Evolutionary conservation across 768 basidiomycete genomes (phyloP), one percentile per base, ranked within the genome.

Genomic region (Pleurotus pulmonarius): DNA sequence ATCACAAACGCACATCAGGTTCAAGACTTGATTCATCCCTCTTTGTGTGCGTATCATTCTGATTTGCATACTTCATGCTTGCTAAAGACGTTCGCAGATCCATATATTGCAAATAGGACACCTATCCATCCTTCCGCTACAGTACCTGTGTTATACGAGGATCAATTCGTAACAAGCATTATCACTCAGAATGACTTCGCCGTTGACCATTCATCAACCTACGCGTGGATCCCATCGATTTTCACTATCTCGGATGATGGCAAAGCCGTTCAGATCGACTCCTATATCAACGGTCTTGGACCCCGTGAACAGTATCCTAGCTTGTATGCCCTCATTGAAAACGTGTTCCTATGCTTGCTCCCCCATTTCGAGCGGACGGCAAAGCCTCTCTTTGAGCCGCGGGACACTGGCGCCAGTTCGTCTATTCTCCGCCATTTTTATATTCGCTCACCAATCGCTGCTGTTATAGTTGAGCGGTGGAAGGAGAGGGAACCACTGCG

Each of bases 1-100:
- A 20, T 11, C 25, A 18, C 41, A 26, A 5, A 18, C 22, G 20
- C 22, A 15, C 16, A 34, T 13, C 12, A 61, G 58, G 61, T 62
- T 7, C 61, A 62, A 58, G 59, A 62, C 26, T 22, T 62, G n/a
- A 60, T 62, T 8, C 61, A 62, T 37, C 61, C 61, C 20, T 62
- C 61, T 3, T 24, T 62, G 12, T 62, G 61, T 62, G 26, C 40
- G 56, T 44, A 15, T 55, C n/a, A n/a, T n/a, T n/a, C n/a, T n/a
- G n/a, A n/a, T n/a, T n/a, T n/a, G n/a, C n/a, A n/a, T n/a, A n/a
- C n/a, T n/a, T n/a, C n/a, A n/a, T n/a, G n/a, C n/a, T n/a, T n/a
- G n/a, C 26, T 44, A 26, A 46, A 16, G 18, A 5, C 34, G 22
- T 2, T 3, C 26, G 4, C n/a, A 61, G 60, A 61, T 52, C 60